Percentiles rank a stretch among this genome's conserved stretches.
Conservation (phyloP, 2,329 filamentous ascomycete species). For the Clonostachys rhizophaga region DNA sequence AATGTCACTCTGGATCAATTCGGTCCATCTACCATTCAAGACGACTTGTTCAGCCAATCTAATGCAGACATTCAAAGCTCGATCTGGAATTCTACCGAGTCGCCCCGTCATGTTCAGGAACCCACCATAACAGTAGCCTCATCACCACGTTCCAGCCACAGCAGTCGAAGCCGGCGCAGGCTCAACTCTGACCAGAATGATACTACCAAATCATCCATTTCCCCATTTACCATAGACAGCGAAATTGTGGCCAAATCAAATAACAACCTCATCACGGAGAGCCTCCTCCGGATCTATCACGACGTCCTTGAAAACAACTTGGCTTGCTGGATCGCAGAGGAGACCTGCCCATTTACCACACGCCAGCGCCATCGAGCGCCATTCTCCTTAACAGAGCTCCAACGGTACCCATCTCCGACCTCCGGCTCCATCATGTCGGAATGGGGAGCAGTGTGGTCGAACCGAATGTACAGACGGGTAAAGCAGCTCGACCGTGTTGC, state of each 20-base stretch:
- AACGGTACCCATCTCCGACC: slow-evolving; percentile 1
- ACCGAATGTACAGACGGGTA: slow-evolving; percentile 44
- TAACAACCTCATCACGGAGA: slow-evolving; percentile 28
- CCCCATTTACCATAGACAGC: slow-evolving; percentile 1
- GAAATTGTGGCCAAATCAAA: slow-evolving; percentile 15
- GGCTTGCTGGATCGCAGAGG: slow-evolving; percentile 48
- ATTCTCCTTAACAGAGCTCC: too few species aligned
- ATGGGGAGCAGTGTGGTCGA: slow-evolving; percentile 32
- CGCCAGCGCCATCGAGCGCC: not conserved
- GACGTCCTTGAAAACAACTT: slow-evolving; percentile 48
- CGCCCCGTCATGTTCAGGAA: too few species aligned
- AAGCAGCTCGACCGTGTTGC: slow-evolving; percentile 39
- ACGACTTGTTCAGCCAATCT: too few species aligned
- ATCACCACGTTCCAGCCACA: not conserved
- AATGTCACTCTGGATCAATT: too few species aligned
- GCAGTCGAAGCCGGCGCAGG: not conserved
- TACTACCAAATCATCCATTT: not conserved
- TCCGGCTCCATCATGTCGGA: slow-evolving; percentile 6
- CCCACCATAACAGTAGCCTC: too few species aligned
- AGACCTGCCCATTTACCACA: slow-evolving; percentile 41
- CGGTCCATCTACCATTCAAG: too few species aligned
- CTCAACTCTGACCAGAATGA: not conserved
- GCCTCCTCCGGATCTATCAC: slow-evolving; percentile 43
- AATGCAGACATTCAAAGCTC: too few species aligned
- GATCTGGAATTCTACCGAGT: too few species aligned